Evolutionary conservation across 257 asterid genomes (phyloP), one percentile per base, ranked within the genome.

Genomic region (Gentiana dahurica): DNA sequence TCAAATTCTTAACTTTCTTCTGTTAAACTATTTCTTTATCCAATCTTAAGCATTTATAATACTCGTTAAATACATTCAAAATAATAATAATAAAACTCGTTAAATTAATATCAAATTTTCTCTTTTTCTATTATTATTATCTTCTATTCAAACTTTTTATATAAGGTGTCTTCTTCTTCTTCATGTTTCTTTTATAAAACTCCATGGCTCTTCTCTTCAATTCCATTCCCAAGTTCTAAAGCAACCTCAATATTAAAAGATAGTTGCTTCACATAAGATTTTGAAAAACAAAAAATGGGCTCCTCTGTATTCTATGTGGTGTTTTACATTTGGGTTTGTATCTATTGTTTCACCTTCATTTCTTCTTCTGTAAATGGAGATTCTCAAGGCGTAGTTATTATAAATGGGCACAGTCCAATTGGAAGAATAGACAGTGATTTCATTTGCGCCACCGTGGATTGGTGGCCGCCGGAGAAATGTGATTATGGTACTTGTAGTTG

Each of bases 401-500:
- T 89, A 15, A 69, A 83, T 64, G 92, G 92, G 55, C 70, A 35
- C 24, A 53, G 44, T 34, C 47, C 74, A 65, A 72, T 81, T 55
- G 95, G 87, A 54, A 67, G 39, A 65, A 86, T 77, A 53, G 91
- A 83, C 53, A 77, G 52, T 34, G 70, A 81, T 72, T 85, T 81
- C 65, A 72, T 89, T 34, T 89, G 97, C 65, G 95, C 94, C 13
- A 89, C 97, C 5, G 50, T 83, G 78, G 97, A 89, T 57, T 89
- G 97, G 95, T 89, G 95, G 95, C 97, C 97, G 9, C 82, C 94
- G 41, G 86, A 81, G 63, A 76, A 81, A 59, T 89, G 97, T 64
- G 88, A 89, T 59, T 81, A 83, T 67, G 95, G 92, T n/a, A 73
- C 80, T 52, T 89, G 97, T 62, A 65, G 79, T 68, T 89, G 97